phyloP scores from a whole-genome alignment of 176 grass and related monocot species.

The Panicum miliaceum region DNA sequence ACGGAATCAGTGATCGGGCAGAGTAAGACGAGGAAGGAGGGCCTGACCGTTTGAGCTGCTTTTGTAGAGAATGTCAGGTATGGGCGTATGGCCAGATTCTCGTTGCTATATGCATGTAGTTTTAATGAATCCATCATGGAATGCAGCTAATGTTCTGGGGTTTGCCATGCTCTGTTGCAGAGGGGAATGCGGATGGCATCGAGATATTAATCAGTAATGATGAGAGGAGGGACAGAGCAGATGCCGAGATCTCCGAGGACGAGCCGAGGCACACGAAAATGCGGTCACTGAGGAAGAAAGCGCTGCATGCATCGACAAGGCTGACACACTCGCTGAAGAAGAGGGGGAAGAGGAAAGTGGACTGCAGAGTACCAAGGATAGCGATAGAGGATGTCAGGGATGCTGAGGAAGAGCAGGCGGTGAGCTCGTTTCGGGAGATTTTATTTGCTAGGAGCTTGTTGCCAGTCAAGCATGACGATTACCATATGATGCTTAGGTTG shows the following conservation, averaged over 20 bases:
- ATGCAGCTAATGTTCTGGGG: constrained; percentile 41
- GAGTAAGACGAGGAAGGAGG: constrained; percentile 4
- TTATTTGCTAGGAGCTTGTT: constrained; percentile 71
- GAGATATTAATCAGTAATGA: constrained; percentile 58
- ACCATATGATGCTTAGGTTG: constrained; percentile 88
- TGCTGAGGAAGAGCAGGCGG: constrained; percentile 84
- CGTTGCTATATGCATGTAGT: background rate
- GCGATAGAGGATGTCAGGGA: constrained; percentile 90
- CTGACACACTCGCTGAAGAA: constrained; percentile 95
- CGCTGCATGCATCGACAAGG: constrained; percentile 78
- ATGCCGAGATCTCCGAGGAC: constrained; percentile 73
- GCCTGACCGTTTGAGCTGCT: constrained; percentile 39
- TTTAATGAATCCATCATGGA: background rate
- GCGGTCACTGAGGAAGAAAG: constrained; percentile 79
- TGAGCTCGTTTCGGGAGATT: constrained; percentile 70
- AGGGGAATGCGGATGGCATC: constrained; percentile 43
- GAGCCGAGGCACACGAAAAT: constrained; percentile 71
- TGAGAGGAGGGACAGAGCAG: constrained; percentile 67
- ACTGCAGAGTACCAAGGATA: constrained; percentile 69
- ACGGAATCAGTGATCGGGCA: constrained; percentile 6
- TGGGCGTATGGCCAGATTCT: constrained; percentile 29
- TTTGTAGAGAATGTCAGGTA: constrained; percentile 75
- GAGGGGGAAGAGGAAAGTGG: constrained; percentile 85
- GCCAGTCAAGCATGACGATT: constrained; percentile 91
- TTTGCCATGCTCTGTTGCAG: constrained; percentile 33